Evolutionary conservation across 2,329 filamentous ascomycete species (phyloP), one percentile per base, ranked within the genome.

Genomic region (Aspergillus intermedius): DNA sequence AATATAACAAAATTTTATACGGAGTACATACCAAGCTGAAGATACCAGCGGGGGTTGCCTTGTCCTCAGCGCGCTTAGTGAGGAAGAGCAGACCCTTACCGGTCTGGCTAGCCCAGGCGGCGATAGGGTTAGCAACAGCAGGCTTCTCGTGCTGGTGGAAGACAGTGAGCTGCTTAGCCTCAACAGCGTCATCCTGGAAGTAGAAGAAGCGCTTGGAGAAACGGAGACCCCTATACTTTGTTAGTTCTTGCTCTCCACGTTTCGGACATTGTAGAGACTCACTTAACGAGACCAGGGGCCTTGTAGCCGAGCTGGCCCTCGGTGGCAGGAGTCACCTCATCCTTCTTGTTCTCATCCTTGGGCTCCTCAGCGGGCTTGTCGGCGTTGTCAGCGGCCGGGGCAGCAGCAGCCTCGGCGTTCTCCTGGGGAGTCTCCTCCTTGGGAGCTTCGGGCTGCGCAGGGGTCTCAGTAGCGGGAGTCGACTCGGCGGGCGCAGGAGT

Each of bases 51-150:
- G 91, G 91, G 51, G 80, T 79, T 57, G 81, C 77, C 82, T 94
- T 95, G 74, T 95, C 87, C 64, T 83, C 80, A 46, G 80, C 77
- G 72, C 88, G 84, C 82, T 91, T 90, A 73, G 86, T 85, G 73
- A 88, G 87, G 80, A 94, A 95, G 39, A 97, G 78, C 17, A 97
- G 86, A 66, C 93, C 93, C 79, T 95, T 95, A 70, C 91, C 91
- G 51, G 91, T 96, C 78, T 95, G 83, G 60, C 83, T 84, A 55
- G 91, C 89, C 89, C 93, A 96, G 32, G 93, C 87, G 59, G 83
- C 86, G 60, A 86, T 86, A 58, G 87, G 80, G 75, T 94, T 86
- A 53, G 87, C 85, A 57, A 84, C 78, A 47, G 84, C 78, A 49
- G 84, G 78, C 84, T 96, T 96, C 81, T 95, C 90, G 63, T 83